These are phyloP conservation scores for Cyberlindnera mycetangii DNA, from an alignment of 805 yeast species.

Conservation along the genomic window DNA sequence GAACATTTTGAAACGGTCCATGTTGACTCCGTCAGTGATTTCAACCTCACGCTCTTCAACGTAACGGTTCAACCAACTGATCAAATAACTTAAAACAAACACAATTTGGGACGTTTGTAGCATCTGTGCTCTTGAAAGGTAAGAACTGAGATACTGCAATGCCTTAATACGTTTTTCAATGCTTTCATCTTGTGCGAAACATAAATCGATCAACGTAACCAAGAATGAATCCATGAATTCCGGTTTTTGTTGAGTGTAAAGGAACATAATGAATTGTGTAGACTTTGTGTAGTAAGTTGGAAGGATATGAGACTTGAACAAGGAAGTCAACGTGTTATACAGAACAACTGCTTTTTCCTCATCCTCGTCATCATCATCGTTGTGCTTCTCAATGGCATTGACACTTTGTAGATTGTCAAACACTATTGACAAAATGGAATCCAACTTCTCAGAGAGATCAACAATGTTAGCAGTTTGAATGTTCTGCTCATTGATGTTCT, in stretches of 20 bases:
- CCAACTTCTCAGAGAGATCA: slow-evolving; percentile 65
- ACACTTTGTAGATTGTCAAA: slow-evolving; percentile 41
- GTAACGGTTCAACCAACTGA: slow-evolving; percentile 80
- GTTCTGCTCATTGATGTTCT: slow-evolving; percentile 32
- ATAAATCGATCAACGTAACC: slow-evolving; percentile 77
- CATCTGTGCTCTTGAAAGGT: slow-evolving; percentile 79
- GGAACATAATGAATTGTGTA: slow-evolving; percentile 81
- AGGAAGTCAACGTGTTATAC: slow-evolving; percentile 69
- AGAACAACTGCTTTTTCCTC: slow-evolving; percentile 62
- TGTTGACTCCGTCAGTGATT: slow-evolving; percentile 63
- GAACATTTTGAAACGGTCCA: slow-evolving; percentile 87
- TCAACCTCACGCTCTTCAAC: slow-evolving; percentile 84
- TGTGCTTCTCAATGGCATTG: slow-evolving; percentile 15
- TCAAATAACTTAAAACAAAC: slow-evolving; percentile 77
- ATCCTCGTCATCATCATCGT: slow-evolving; percentile 43
- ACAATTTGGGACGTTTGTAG: slow-evolving; percentile 70
- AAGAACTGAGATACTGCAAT: slow-evolving; percentile 88
- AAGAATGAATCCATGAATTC: slow-evolving; percentile 83
- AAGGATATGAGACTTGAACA: slow-evolving; percentile 77
- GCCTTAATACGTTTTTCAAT: slow-evolving; percentile 81
- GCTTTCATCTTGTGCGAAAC: slow-evolving; percentile 67
- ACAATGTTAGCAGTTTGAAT: slow-evolving; percentile 39
- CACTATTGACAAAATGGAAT: slow-evolving; percentile 58
- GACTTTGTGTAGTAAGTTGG: slow-evolving; percentile 92
- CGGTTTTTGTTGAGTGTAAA: slow-evolving; percentile 74